Evolutionary conservation across 768 basidiomycete species (phyloP), one percentile per base, ranked within the genome.

Genomic region (Hortiboletus campestris): DNA sequence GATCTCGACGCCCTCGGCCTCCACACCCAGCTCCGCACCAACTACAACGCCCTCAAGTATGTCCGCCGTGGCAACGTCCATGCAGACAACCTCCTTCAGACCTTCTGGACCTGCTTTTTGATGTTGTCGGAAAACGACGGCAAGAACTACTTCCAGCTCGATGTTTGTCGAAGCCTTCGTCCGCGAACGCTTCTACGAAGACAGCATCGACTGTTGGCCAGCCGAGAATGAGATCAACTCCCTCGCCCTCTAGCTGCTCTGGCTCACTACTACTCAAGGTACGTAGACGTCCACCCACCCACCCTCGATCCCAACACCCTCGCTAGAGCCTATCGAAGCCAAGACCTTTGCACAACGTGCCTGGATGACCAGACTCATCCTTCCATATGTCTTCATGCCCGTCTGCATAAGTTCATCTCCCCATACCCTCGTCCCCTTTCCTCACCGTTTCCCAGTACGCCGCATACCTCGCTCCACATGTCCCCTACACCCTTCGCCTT

Each of bases 71-170:
- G 64, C 28, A 60, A 79, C 52, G 60, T 77, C 41, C 56, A 70
- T 20, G 75, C 80, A 16, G 28, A 51, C 22, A 35, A 53, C 35
- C 19, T 74, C 55, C 60, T 67, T 12, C 60, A 69, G 0, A 63
- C 71, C 1, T 74, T 89, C 20, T 80, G 78, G 70, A 71, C 69
- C 0, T 75, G 76, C 6, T 82, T 79, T 49, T 62, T 85, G 40
- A 80, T 89, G 76, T 66, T 85, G 67, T 70, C 80, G 4, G 87
- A 89, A 58, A 83, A 86, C 69, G 86, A 89, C 68, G 85, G 85
- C 34, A 78, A 78, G 65, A 89, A 89, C 65, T 74, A 75, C 35
- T 70, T 61, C 4, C 84, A 84, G 68, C 80, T 89, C 46, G 74
- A 79, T 53, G 73, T 84, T 80, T 41, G 73, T 82, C 10, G 75